Evolutionary conservation across 2,329 filamentous ascomycete genomes (phyloP).

Genomic region (Aspergillus sp.): DNA sequence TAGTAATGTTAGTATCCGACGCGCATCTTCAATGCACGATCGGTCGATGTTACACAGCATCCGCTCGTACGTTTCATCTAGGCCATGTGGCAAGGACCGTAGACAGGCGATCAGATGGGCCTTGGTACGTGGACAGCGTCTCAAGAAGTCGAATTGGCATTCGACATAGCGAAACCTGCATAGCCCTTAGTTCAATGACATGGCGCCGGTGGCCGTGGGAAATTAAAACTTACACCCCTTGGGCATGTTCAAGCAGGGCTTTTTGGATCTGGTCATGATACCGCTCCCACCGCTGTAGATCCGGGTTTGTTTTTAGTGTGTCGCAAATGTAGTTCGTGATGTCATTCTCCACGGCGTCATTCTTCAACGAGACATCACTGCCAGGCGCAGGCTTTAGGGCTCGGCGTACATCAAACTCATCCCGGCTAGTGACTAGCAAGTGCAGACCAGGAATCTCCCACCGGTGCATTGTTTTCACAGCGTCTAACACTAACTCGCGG

Average conservation of each 20-base stretch:
- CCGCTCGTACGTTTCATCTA: constrained; percentile 16
- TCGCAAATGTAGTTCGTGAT: not conserved
- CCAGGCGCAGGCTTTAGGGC: not conserved
- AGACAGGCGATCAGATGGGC: not conserved
- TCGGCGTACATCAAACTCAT: not conserved
- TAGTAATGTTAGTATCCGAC: constrained; percentile 10
- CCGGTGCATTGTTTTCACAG: not conserved
- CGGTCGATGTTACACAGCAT: constrained; percentile 9
- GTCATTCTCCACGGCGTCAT: not conserved
- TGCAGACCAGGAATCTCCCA: not conserved
- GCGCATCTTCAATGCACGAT: constrained; percentile 6
- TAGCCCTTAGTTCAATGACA: no score
- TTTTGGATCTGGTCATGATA: not conserved
- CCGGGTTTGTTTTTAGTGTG: not conserved
- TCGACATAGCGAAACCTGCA: not conserved
- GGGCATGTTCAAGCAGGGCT: not conserved
- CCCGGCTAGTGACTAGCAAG: not conserved
- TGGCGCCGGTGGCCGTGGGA: no score
- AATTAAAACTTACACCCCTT: not conserved
- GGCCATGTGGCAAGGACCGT: not conserved
- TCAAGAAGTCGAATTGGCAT: not conserved
- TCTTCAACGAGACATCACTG: not conserved
- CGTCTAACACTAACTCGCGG: not conserved
- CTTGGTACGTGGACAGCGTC: not conserved
- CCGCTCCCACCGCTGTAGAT: not conserved